phyloP scores from a whole-genome alignment of 2,329 filamentous ascomycete genomes.

The Aspergillus oerlinghausenensis region DNA sequence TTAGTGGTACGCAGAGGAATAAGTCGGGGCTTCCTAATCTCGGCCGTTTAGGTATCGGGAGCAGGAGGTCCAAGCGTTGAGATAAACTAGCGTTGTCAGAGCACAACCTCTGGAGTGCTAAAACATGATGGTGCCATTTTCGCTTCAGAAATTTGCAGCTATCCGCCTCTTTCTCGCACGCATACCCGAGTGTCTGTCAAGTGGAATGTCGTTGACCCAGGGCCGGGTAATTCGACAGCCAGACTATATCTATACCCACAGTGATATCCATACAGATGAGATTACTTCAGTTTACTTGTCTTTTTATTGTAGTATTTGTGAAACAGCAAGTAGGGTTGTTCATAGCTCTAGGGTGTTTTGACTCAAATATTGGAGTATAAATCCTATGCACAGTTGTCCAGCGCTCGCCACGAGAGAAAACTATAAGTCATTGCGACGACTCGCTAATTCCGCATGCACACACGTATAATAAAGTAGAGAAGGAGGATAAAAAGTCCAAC shows the following conservation, averaged over 20 bases:
- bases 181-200: too few relatives aligned
- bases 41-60: conserved; percentile 66
- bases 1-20: conserved; percentile 50
- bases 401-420: background rate
- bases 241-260: background rate
- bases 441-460: background rate
- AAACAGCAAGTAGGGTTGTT: background rate
- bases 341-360: background rate
- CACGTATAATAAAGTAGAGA: background rate
- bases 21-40: conserved; percentile 64
- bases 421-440: background rate
- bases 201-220: background rate
- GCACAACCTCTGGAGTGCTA: background rate
- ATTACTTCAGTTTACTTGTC: background rate
- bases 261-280: background rate
- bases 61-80: conserved; percentile 50
- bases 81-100: background rate
- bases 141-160: background rate
- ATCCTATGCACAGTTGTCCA: background rate
- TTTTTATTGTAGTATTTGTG: background rate
- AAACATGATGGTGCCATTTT: background rate
- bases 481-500: background rate
- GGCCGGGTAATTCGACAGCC: background rate
- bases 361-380: background rate
- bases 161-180: too few relatives aligned